phyloP scores from a whole-genome alignment of 768 basidiomycete genomes.

The Leccinum arenicola region DNA sequence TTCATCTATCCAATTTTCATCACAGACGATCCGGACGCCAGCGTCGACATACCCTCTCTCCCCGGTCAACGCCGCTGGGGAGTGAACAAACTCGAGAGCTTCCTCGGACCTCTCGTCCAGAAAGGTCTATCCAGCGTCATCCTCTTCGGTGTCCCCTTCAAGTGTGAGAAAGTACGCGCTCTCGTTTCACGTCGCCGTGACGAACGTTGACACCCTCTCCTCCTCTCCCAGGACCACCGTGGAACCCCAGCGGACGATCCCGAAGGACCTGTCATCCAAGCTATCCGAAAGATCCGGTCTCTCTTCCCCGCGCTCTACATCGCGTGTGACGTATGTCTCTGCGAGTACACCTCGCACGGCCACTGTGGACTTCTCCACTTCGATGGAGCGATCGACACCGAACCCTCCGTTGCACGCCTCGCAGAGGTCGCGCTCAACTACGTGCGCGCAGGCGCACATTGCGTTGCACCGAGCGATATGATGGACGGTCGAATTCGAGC shows the following conservation, averaged over 20 bases:
- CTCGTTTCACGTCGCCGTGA: not conserved
- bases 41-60: conserved; percentile 69
- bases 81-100: conserved; percentile 84
- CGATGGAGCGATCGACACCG: conserved; percentile 76
- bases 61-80: conserved; percentile 95
- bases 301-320: conserved; percentile 87
- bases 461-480: conserved; percentile 99
- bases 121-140: conserved; percentile 93
- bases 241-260: conserved; percentile 92
- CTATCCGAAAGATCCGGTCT: conserved; percentile 72
- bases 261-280: conserved; percentile 88
- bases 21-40: conserved; percentile 88
- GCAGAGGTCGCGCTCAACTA: conserved; percentile 91
- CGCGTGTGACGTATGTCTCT: conserved; percentile 96
- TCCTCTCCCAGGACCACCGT: conserved; percentile 56
- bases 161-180: conserved; percentile 64
- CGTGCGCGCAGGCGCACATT: conserved; percentile 93
- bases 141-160: conserved; percentile 88
- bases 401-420: conserved; percentile 80
- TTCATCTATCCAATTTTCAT: conserved; percentile 99
- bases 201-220: not conserved
- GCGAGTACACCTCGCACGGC: conserved; percentile 98
- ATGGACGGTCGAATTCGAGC: conserved; percentile 94
- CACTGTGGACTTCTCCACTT: conserved; percentile 83
- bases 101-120: conserved; percentile 81